These are phyloP conservation scores for Poa pratensis DNA, from an alignment of 176 grass and related monocot species.

Conservation along the genomic window DNA sequence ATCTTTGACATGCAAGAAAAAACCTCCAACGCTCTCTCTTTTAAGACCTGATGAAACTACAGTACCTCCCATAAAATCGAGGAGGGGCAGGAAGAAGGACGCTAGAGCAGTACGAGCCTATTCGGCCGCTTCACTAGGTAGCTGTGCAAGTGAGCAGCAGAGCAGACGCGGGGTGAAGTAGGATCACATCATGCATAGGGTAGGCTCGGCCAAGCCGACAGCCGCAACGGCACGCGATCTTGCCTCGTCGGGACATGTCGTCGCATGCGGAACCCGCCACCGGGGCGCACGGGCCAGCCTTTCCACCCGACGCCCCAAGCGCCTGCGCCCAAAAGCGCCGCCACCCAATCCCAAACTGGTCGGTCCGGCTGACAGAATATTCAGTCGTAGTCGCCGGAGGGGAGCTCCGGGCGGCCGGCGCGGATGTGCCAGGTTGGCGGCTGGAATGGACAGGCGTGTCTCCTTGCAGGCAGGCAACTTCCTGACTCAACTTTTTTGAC, in stretches of 20 bases:
- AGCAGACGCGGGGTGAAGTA: too few species aligned
- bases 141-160: too few species aligned
- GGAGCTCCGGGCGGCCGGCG: conserved; percentile 4
- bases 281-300: conserved; percentile 23
- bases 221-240: conserved; percentile 21
- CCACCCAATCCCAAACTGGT: neutral
- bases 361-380: neutral
- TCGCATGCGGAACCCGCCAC: neutral
- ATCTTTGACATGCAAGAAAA: too few species aligned
- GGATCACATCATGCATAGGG: too few species aligned
- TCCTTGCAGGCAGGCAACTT: conserved; percentile 47
- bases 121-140: too few species aligned
- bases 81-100: neutral
- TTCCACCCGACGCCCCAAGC: conserved; percentile 27
- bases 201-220: neutral
- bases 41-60: neutral
- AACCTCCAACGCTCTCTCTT: too few species aligned
- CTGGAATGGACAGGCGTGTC: neutral
- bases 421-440: neutral
- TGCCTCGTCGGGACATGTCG: neutral
- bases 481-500: conserved; percentile 26
- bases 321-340: conserved; percentile 47
- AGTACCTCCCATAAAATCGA: neutral
- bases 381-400: neutral
- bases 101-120: neutral